Evolutionary conservation across 2,329 filamentous ascomycete species (phyloP), one percentile per base, ranked within the genome.

Genomic region (Ophiocordyceps camponoti-leonardi): DNA sequence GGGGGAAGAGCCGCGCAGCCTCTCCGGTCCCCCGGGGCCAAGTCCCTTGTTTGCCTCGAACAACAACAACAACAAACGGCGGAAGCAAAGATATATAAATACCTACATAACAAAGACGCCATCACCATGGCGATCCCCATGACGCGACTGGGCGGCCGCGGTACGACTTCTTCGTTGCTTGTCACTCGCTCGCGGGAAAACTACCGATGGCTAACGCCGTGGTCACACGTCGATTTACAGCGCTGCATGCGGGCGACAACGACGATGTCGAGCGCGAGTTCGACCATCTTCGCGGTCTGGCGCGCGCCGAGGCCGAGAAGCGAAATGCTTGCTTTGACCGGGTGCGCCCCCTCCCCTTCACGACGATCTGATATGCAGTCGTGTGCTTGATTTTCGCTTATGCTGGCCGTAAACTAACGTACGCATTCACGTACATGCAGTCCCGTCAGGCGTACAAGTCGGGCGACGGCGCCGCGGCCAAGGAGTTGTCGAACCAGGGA

Each of bases 281-380:
- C 64, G 88, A 96, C 61, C 83, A 86, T 45, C 75, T 96, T 41
- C 86, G 92, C 56, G 80, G 82, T 53, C 73, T 88, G 18, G 92
- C 90, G 18, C 79, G 85, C 51, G 72, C 79, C 55, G 88, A 94
- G 69, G 86, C 83, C 48, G 68, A 72, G 44, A 86, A 92, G 67
- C 83, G 86, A 53, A 77, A 77, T 51, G 72, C 75, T 45, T 94
- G 84, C 67, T 88, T 87, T 58, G 77, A 86, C 51, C 71, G 72
- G 57, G 81, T 85, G 67, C 46, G 68, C n/a, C n/a, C n/a, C n/a
- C n/a, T n/a, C n/a, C n/a, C n/a, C n/a, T n/a, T n/a, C n/a, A 28
- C 10, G 16, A 23, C 12, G n/a, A 6, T 11, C 10, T 26, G 23
- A 26, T 26, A 8, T 5, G 23, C n/a, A n/a, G n/a, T n/a, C n/a